Conservation (phyloP, 2,329 filamentous ascomycete genomes). For the Gaeumannomyces sp. region DNA sequence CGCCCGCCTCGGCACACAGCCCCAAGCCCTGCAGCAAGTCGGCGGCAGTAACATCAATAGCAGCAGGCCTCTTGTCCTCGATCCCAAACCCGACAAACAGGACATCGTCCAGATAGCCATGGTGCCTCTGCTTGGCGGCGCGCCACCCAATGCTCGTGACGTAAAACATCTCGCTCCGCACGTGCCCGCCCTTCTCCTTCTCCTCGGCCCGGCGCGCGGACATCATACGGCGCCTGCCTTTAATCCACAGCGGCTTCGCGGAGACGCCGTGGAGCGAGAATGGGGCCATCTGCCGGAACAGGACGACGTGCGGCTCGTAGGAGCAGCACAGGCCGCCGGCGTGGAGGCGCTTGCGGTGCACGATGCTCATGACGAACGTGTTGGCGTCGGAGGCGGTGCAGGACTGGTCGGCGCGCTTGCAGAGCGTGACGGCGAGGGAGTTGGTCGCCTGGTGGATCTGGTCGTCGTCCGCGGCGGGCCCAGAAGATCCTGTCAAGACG, state of each 20-base stretch:
- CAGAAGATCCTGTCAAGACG: neutral
- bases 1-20: slow-evolving; percentile 21
- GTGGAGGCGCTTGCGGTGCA: slow-evolving; percentile 50
- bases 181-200: neutral
- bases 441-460: slow-evolving; percentile 56
- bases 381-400: slow-evolving; percentile 39
- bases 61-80: slow-evolving; percentile 42
- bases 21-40: slow-evolving; percentile 41
- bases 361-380: slow-evolving; percentile 48
- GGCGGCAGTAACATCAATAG: slow-evolving; percentile 43
- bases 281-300: slow-evolving; percentile 40
- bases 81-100: slow-evolving; percentile 50
- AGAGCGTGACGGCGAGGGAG: slow-evolving; percentile 49
- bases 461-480: slow-evolving; percentile 26
- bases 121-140: slow-evolving; percentile 37
- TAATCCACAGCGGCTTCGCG: slow-evolving; percentile 47
- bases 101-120: slow-evolving; percentile 51
- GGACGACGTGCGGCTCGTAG: slow-evolving; percentile 51
- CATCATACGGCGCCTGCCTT: slow-evolving; percentile 33
- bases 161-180: slow-evolving; percentile 50
- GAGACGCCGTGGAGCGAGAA: slow-evolving; percentile 46
- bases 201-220: slow-evolving; percentile 14
- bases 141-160: slow-evolving; percentile 53
- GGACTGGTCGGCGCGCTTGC: slow-evolving; percentile 35
- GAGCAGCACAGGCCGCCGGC: slow-evolving; percentile 37